Conservation (phyloP, 208 protist species). For the Leishmania braziliensis region DNA sequence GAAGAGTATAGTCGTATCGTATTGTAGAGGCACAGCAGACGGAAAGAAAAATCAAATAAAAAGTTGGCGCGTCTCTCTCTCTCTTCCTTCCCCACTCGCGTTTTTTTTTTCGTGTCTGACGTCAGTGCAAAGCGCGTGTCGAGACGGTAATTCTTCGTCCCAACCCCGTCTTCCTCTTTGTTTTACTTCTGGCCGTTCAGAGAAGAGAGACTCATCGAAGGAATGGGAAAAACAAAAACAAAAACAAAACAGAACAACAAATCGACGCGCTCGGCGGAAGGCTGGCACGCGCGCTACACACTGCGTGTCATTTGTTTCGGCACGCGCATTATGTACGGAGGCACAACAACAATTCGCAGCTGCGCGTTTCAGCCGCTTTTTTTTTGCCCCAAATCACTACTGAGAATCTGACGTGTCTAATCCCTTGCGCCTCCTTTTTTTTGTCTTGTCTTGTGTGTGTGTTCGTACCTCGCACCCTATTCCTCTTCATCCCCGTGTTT, state of each 20-base stretch:
- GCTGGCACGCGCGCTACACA: neutral
- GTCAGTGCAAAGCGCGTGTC: neutral
- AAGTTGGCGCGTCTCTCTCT: neutral
- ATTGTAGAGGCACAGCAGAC: neutral
- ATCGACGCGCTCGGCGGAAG: neutral
- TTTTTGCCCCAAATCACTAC: neutral
- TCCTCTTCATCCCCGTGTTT: neutral
- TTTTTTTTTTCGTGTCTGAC: neutral
- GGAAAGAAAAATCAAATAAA: neutral
- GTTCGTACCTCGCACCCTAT: neutral
- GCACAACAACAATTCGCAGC: neutral
- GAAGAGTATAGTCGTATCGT: neutral
- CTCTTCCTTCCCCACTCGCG: neutral
- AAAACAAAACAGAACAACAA: too few species aligned
- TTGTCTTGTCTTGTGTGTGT: neutral
- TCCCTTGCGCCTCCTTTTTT: neutral
- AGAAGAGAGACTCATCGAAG: neutral
- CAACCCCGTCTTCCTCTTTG: neutral
- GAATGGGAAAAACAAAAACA: neutral
- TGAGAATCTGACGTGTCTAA: neutral
- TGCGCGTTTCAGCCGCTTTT: neutral
- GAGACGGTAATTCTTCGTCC: neutral
- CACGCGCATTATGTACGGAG: neutral
- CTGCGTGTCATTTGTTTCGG: neutral
- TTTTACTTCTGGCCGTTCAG: neutral